phyloP scores from a whole-genome alignment of 2,329 filamentous ascomycete genomes.

The Aciculosporium take region DNA sequence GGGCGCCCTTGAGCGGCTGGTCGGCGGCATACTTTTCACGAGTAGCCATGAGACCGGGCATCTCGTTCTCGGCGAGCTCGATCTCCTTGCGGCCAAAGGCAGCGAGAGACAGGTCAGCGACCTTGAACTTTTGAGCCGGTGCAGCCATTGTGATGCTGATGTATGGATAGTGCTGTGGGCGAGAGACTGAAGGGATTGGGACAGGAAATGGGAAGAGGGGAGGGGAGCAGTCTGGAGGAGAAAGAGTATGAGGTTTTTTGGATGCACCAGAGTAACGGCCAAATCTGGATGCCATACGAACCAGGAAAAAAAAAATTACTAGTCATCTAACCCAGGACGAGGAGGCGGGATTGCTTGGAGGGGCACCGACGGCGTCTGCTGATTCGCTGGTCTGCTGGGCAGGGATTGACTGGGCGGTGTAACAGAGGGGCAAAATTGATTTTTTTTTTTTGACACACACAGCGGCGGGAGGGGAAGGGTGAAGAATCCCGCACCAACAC shows the following conservation, averaged over 20 bases:
- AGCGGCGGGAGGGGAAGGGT: background rate
- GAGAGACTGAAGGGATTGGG: conserved; percentile 7
- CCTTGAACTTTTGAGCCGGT: conserved; percentile 90
- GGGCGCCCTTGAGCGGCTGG: conserved; percentile 86
- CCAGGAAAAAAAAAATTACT: background rate
- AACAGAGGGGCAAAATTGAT: conserved; percentile 8
- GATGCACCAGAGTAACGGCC: conserved; percentile 5
- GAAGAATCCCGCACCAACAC: no score
- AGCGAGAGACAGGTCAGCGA: conserved; percentile 93
- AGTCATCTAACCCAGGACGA: background rate
- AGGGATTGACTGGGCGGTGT: conserved; percentile 7
- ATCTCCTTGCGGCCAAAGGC: conserved; percentile 99
- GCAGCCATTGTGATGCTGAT: conserved; percentile 43
- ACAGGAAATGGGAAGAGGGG: conserved; percentile 10
- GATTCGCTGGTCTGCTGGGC: conserved; percentile 2
- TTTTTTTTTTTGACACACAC: conserved; percentile 2
- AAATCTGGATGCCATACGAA: background rate
- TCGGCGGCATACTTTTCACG: conserved; percentile 80
- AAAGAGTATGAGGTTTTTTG: conserved; percentile 11
- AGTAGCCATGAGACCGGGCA: conserved; percentile 96
- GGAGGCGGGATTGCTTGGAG: conserved; percentile 1
- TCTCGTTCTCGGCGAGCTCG: conserved; percentile 89
- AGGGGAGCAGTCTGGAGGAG: conserved; percentile 7
- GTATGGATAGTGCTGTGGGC: conserved; percentile 8
- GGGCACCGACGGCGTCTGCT: background rate